These are phyloP conservation scores for Lentinula lateritia DNA, from an alignment of 768 basidiomycete genomes.

Conservation along the genomic window DNA sequence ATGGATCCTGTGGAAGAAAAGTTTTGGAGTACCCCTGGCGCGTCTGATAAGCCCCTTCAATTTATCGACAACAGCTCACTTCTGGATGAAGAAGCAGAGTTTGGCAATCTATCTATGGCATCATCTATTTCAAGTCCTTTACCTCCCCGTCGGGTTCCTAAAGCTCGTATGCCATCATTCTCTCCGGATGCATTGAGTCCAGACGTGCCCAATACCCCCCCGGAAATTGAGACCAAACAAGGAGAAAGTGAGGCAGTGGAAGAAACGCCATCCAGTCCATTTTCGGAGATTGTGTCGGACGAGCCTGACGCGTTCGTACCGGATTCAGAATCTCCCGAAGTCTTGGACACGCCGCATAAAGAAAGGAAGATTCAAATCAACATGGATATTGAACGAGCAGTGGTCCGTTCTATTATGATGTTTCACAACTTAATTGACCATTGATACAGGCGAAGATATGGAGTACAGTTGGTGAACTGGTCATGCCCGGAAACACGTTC, in stretches of 20 bases:
- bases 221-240: not conserved
- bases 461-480: slow-evolving; percentile 56
- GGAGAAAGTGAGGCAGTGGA: slow-evolving; percentile 6
- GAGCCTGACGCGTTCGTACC: not conserved
- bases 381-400: slow-evolving; percentile 57
- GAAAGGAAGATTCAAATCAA: slow-evolving; percentile 46
- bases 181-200: not conserved
- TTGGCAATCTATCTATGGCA: slow-evolving; percentile 44
- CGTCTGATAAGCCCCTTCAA: slow-evolving; percentile 49
- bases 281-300: not conserved
- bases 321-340: not conserved
- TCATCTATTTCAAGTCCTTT: slow-evolving; percentile 35
- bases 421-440: not conserved
- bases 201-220: not conserved
- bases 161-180: not conserved
- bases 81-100: slow-evolving; percentile 57
- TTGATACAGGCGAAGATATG: slow-evolving; percentile 58
- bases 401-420: slow-evolving; percentile 33
- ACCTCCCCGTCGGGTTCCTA: slow-evolving; percentile 7
- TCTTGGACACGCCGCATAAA: slow-evolving; percentile 9
- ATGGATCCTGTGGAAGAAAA: slow-evolving; percentile 32
- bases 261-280: slow-evolving; percentile 3
- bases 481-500: slow-evolving; percentile 50
- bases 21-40: slow-evolving; percentile 60
- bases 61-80: slow-evolving; percentile 55